phyloP scores from a whole-genome alignment of 78 protist genomes.

The Cavenderia fasciculata region DNA sequence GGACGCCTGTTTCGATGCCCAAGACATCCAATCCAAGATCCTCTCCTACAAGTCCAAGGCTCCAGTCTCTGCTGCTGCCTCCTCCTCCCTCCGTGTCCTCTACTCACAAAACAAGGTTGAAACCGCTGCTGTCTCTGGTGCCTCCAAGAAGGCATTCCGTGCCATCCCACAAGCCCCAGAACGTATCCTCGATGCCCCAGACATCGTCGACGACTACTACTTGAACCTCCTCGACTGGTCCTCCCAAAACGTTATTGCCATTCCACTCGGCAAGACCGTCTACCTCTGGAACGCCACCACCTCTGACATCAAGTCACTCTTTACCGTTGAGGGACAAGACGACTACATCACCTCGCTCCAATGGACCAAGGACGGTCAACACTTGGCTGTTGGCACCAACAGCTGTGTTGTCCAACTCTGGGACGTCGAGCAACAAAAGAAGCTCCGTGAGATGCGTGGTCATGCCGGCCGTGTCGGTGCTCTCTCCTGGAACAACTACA shows the following conservation, averaged over 20 bases:
- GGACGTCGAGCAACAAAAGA: constrained; percentile 87
- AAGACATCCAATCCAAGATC: constrained; percentile 82
- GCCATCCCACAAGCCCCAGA: constrained; percentile 81
- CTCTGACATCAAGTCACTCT: constrained; percentile 88
- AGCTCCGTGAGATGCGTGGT: constrained; percentile 93
- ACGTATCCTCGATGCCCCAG: constrained; percentile 96
- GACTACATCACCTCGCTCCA: constrained; percentile 92
- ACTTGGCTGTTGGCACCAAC: constrained; percentile 97
- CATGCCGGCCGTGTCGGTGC: constrained; percentile 97
- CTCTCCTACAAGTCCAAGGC: constrained; percentile 93
- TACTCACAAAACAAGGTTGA: constrained; percentile 68
- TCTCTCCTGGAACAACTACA: constrained; percentile 97
- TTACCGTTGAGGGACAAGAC: constrained; percentile 60
- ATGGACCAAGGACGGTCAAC: constrained; percentile 87
- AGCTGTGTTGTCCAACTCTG: constrained; percentile 91
- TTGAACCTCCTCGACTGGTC: constrained; percentile 99
- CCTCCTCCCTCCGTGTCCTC: constrained; percentile 50
- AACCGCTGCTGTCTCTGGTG: not conserved
- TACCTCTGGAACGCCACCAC: constrained; percentile 98
- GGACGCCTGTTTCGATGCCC: constrained; percentile 34
- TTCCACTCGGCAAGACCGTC: constrained; percentile 96
- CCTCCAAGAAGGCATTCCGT: constrained; percentile 58
- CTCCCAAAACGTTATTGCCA: constrained; percentile 92
- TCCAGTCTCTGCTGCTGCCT: constrained; percentile 27
- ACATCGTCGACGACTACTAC: constrained; percentile 97